Base-by-base conservation (phyloP, 257 asterid genomes). In the Penstemon eatonii region DNA sequence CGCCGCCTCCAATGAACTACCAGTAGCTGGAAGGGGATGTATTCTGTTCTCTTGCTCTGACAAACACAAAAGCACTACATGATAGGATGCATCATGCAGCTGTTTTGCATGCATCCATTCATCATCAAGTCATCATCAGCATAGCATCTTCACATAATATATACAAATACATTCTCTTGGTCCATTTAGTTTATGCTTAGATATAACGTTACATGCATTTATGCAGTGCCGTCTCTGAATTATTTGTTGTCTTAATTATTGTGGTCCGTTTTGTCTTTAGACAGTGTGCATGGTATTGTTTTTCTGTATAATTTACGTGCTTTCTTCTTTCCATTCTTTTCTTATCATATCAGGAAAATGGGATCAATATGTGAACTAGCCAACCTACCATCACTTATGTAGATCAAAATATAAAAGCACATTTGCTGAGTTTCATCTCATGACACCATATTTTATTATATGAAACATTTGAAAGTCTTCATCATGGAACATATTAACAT, bases 71-170 rank as follows among this genome's bases (percentile, higher is more conserved):
- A 82, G 51, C 83, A 76, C 80, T 81, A 41, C 88, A 84, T 79
- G 82, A 80, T 89, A 85, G 91, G 95, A 84, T 86, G 96, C 96
- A 92, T 87, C 90, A 78, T 83, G 91, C 95, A 83, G 91, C 89
- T 77, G 84, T 87, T 78, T 52, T 38, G 90, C 97, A 85, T 84
- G 92, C 94, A 89, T 89, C 95, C 90, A 86, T 79, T 82, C 80
- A 79, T 83, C 90, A 82, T 83, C 84, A 80, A 81, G 79, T 81
- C 89, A 87, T 81, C 89, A 87, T 85, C 83, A 78, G 80, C 88
- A 87, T 76, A 80, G 81, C 92, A 85, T 85, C 81, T 72, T 46
- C 61, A 76, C 75, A 61, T 66, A 63, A 68, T 59, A 46, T 76
- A 71, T 63, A 66, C 71, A 69, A 59, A 52, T 81, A 71, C 84